Evolutionary conservation across 495 filamentous ascomycete genomes (phyloP).

Genomic region (Penicillium canescens): DNA sequence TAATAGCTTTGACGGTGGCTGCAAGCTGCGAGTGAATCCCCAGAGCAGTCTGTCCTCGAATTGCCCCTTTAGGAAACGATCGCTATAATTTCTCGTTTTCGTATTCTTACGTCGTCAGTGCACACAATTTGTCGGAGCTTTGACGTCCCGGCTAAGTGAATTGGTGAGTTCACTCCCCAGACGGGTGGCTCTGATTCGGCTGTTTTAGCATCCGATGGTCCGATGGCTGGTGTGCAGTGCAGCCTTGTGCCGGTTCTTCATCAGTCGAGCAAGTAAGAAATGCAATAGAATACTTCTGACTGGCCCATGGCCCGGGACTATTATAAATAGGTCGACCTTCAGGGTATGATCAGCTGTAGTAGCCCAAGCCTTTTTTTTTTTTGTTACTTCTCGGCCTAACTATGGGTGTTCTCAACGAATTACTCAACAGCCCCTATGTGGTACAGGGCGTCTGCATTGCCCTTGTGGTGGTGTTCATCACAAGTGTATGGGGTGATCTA

Average conservation of each 20-base stretch:
- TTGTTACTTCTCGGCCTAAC: not conserved
- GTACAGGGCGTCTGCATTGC: constrained; percentile 19
- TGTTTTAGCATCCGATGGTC: not conserved
- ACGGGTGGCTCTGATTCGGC: not conserved
- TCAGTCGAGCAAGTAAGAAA: not conserved
- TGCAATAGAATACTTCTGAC: not conserved
- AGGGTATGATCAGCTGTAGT: not conserved
- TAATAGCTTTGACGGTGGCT: not conserved
- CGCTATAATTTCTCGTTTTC: constrained; percentile 8
- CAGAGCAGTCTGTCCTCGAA: not conserved
- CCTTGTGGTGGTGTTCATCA: constrained; percentile 20
- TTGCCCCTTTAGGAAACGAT: constrained; percentile 17
- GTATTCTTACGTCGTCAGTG: not conserved
- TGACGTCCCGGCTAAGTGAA: not conserved
- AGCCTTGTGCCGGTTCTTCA: not conserved
- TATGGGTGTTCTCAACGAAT: constrained; percentile 28
- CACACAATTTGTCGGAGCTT: not conserved
- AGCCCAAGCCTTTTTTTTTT: not conserved
- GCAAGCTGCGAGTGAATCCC: constrained; percentile 1
- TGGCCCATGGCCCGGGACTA: not conserved
- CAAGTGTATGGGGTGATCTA: constrained; percentile 29
- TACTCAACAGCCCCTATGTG: constrained; percentile 26
- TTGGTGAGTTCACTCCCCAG: not conserved
- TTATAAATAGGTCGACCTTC: not conserved
- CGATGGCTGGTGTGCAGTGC: not conserved